Base-by-base conservation (phyloP, 2,329 filamentous ascomycete species). In the Juglanconis oblonga region DNA sequence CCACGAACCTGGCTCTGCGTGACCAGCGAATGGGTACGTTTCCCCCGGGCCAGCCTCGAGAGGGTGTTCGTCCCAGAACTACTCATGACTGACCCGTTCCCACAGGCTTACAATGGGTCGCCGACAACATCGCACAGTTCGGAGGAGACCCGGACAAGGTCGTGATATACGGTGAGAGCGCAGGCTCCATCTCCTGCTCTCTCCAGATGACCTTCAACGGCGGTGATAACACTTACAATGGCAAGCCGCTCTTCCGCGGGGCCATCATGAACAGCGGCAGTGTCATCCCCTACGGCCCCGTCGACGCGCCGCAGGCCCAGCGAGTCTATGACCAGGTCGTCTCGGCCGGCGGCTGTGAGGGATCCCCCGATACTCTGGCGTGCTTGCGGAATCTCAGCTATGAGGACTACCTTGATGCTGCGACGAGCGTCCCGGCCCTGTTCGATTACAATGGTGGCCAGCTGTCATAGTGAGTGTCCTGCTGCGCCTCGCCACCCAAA, bases 231-330 rank as follows among this genome's bases (percentile, higher is more conserved):
- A 83, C 76, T 1, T 88, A 89, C 73, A 87, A 88, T 2, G 84
- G 82, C 29, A 81, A 84, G 63, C 77, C 83, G 1, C 75, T 90
- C 0, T 90, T 90, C 77, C 79, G 84, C 13, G 86, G 75, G 1
- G 86, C 74, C 5, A 89, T 90, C 65, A 88, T 89, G 86, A 80
- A 83, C 71, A 84, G 80, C 1, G 84, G 84, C 1, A 78, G 75
- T 45, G 70, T 81, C 6, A 67, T 79, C 2, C 81, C 83, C 1
- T 74, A 79, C 0, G 78, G 81, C 36, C 75, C 79, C 0, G 79
- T 87, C 0, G 83, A 86, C 63, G 78, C 78, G 6, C 69, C 72
- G 2, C 85, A 87, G 67, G 82, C 79, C 0, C 85, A 89, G 67
- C 73, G 68, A 0, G 73, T 76, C 2, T 88, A 86, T 67, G 75